A percentile compares a stretch with the other conserved stretches of the same genome.
These are phyloP conservation scores for Chalara sp. DNA, from an alignment of 2,329 filamentous ascomycete species.

Conservation along the genomic window DNA sequence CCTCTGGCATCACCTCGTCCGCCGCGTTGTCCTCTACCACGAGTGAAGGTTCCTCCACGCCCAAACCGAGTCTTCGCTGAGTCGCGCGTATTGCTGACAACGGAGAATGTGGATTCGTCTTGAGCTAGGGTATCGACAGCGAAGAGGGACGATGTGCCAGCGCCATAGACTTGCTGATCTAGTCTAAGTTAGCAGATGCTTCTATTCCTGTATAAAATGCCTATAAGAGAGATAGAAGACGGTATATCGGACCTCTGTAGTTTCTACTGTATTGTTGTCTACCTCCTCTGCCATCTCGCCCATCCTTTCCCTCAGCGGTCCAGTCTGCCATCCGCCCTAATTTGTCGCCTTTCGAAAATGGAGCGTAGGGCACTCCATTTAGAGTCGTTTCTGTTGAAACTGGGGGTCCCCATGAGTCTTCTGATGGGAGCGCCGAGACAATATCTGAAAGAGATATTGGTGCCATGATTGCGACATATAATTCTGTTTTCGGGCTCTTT, in stretches of 20 bases:
- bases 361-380: constrained; percentile 92
- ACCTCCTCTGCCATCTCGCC: constrained; percentile 63
- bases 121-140: constrained; percentile 77
- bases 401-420: constrained; percentile 82
- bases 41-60: constrained; percentile 84
- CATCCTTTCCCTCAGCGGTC: constrained; percentile 85
- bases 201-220: not conserved
- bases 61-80: constrained; percentile 81
- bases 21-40: constrained; percentile 65
- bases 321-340: constrained; percentile 98
- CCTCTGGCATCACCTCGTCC: constrained; percentile 65
- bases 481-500: not conserved
- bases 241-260: constrained; percentile 65
- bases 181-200: constrained; percentile 10
- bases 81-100: constrained; percentile 91
- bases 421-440: constrained; percentile 64
- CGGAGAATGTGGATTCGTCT: constrained; percentile 95
- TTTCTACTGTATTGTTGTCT: constrained; percentile 87
- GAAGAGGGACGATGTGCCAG: constrained; percentile 80
- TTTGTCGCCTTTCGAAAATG: constrained; percentile 98
- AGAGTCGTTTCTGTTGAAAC: constrained; percentile 80
- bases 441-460: constrained; percentile 55
- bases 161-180: constrained; percentile 97
- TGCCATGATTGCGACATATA: constrained; percentile 36
- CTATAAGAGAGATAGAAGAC: not conserved